Base-by-base conservation (phyloP, 441 rosid species). In the Erodium trifolium region DNA sequence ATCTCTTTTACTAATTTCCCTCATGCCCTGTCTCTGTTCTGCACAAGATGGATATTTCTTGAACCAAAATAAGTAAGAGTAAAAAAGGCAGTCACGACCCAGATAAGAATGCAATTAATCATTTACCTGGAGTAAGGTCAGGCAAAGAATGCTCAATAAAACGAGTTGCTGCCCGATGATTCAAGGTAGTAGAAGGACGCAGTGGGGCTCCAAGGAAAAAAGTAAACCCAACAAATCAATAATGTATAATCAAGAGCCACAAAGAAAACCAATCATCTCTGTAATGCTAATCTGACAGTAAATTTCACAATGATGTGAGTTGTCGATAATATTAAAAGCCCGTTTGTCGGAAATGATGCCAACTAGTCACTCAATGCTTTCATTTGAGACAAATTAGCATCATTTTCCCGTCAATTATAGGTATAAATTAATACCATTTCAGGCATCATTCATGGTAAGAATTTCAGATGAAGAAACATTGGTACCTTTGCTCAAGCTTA, bases 91-190 rank as follows among this genome's bases (percentile, higher is more conserved):
- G 39, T 67, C 63, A 43, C 55, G 66, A 3, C n/a, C 31, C 0
- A 13, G 8, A 62, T 13, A 55, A 67, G 35, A 60, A 66, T 75
- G 10, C 4, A 51, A 57, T 41, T 6, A 67, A 70, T 17, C 31
- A 67, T 77, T 57, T 82, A 94, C 97, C 86, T 10, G 89, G 78
- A 14, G 92, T 85, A 67, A 94, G 97, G 77, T 85, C 87, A 41
- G 97, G 91, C 75, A 94, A 82, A 27, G 97, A 88, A 82, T 92
- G 96, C 69, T 84, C 86, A 16, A 92, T 92, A 82, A 94, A 82
- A 59, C 94, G 96, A 66, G 91, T 78, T 7, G 97, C 90, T 57
- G 96, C 99, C 73, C 71, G 90, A 79, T 79, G 81, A 79, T 94
- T 91, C 80, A 94, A 81, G 70, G 84, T 78, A 53, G 96, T 77